phyloP scores from a whole-genome alignment of 176 grass and related monocot genomes.

The Triticum urartu region DNA sequence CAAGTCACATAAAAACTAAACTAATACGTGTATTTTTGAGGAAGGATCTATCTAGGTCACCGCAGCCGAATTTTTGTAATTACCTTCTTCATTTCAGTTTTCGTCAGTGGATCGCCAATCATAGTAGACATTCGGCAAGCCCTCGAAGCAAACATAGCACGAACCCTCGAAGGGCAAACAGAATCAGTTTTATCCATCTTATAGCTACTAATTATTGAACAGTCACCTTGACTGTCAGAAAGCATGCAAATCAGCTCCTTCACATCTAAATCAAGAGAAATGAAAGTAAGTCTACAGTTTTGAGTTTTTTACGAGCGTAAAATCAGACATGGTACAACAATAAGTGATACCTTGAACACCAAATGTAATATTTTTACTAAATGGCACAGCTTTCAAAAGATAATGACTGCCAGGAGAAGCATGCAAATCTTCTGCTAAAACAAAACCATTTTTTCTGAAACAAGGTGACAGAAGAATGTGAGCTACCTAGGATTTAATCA shows the following conservation, averaged over 20 bases:
- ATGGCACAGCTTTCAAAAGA: slow-evolving; percentile 89
- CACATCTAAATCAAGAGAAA: slow-evolving; percentile 59
- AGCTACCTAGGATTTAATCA: slow-evolving; percentile 6
- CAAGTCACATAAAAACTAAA: not conserved
- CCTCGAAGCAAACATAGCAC: slow-evolving; percentile 94
- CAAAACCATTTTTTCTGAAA: slow-evolving; percentile 93
- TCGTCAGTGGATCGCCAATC: slow-evolving; percentile 91
- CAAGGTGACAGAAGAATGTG: slow-evolving; percentile 21
- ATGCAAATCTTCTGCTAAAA: slow-evolving; percentile 79
- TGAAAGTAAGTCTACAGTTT: not conserved
- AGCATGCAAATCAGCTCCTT: slow-evolving; percentile 88
- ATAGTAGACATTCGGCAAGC: slow-evolving; percentile 87
- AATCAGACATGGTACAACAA: not conserved
- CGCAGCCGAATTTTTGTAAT: slow-evolving; percentile 9
- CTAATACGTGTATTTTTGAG: not conserved
- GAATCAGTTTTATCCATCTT: slow-evolving; percentile 74
- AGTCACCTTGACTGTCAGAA: slow-evolving; percentile 85
- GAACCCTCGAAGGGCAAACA: slow-evolving; percentile 90
- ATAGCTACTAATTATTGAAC: slow-evolving; percentile 80
- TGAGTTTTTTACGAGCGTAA: not conserved
- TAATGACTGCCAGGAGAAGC: slow-evolving; percentile 72
- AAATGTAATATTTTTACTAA: slow-evolving; percentile 96
- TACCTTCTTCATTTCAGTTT: slow-evolving; percentile 92
- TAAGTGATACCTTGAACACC: slow-evolving; percentile 73
- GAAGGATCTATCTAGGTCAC: not conserved